A percentile compares a stretch with the other conserved stretches of the same genome.
Evolutionary conservation across 306 rosid species (phyloP).

Genomic region (Dalbergia cultrata): DNA sequence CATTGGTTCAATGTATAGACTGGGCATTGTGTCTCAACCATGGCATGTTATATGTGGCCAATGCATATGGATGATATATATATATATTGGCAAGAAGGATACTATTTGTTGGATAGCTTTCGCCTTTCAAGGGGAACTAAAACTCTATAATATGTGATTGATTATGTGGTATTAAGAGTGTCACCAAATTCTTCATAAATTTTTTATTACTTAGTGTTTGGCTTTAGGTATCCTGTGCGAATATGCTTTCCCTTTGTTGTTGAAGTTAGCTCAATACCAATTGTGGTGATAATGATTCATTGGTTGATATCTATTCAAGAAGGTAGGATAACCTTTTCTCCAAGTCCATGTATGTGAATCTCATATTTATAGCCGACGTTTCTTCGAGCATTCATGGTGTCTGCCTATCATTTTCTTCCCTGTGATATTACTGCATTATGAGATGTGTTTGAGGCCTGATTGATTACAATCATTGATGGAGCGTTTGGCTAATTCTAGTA

Average conservation of each 20-base stretch:
- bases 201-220: slow-evolving; percentile 19
- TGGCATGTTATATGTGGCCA: slow-evolving; percentile 31
- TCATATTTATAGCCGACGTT: slow-evolving; percentile 24
- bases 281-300: slow-evolving; percentile 78
- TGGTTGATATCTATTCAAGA: slow-evolving; percentile 82
- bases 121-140: neutral
- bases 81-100: slow-evolving; percentile 15
- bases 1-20: neutral
- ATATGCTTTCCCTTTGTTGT: slow-evolving; percentile 62
- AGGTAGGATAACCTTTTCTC: slow-evolving; percentile 54
- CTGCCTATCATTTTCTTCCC: slow-evolving; percentile 42
- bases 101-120: slow-evolving; percentile 14
- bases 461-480: slow-evolving; percentile 49
- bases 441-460: slow-evolving; percentile 88
- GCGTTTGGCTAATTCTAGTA: too few relatives aligned
- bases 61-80: neutral
- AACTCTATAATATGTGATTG: neutral
- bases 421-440: slow-evolving; percentile 89
- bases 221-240: slow-evolving; percentile 42
- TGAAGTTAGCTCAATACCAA: slow-evolving; percentile 81
- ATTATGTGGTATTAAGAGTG: slow-evolving; percentile 12
- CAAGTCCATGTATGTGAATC: neutral
- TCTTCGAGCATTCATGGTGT: slow-evolving; percentile 35
- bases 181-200: slow-evolving; percentile 38
- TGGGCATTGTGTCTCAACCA: neutral